Evolutionary conservation across 345 rosid species (phyloP).

Genomic region (Schrenkiella parvula): DNA sequence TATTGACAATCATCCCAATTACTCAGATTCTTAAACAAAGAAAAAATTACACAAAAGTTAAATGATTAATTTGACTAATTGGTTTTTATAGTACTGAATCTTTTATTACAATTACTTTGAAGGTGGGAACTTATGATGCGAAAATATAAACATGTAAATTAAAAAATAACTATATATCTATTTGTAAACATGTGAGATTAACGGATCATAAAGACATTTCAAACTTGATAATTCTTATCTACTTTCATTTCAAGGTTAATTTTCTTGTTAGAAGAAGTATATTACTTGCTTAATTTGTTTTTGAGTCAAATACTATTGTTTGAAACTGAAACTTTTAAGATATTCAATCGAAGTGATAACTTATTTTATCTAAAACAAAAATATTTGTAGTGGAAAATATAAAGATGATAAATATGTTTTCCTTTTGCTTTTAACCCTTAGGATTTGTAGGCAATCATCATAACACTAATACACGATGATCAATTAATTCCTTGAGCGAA

Average conservation of each 20-base stretch:
- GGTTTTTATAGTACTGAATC: too few species aligned
- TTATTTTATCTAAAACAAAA: slow-evolving; percentile 7
- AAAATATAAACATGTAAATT: background rate
- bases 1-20: background rate
- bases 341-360: slow-evolving; percentile 6
- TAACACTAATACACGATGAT: slow-evolving; percentile 5
- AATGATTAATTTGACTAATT: background rate
- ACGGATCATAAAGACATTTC: background rate
- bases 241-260: background rate
- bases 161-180: too few species aligned
- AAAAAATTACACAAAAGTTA: background rate
- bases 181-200: background rate
- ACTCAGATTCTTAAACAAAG: background rate
- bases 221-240: background rate
- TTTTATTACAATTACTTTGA: background rate
- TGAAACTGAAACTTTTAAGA: slow-evolving; percentile 2
- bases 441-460: slow-evolving; percentile 24
- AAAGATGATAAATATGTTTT: background rate
- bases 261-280: background rate
- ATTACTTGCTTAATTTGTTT: background rate
- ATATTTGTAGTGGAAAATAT: background rate
- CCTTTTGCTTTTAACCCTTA: slow-evolving; percentile 23
- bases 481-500: background rate
- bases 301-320: background rate
- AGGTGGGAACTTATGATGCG: background rate